A percentile compares a stretch with the other conserved stretches of the same genome.
phyloP scores from a whole-genome alignment of 202 grass and related monocot genomes.

The Tripidium arundinaceum region DNA sequence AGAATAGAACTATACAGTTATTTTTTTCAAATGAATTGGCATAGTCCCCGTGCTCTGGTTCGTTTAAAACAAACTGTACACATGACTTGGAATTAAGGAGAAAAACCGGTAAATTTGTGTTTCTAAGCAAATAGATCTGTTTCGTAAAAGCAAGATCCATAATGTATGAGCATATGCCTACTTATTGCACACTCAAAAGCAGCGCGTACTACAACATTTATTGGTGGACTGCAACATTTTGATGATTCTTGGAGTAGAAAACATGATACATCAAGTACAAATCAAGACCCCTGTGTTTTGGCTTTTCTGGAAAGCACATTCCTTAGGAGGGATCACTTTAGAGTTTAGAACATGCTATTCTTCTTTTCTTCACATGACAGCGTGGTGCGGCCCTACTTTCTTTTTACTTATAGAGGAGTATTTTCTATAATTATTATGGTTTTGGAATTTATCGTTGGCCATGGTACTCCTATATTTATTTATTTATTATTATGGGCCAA shows the following conservation, averaged over 20 bases:
- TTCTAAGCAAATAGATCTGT: background rate
- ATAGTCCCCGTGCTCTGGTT: background rate
- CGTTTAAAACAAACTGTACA: background rate
- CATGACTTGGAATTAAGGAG: background rate
- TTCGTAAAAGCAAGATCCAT: background rate
- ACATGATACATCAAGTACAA: conserved; percentile 2
- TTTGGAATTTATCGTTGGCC: background rate
- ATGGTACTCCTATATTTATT: no score
- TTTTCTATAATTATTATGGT: background rate
- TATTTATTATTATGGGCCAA: no score
- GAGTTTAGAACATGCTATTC: background rate
- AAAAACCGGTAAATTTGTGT: background rate
- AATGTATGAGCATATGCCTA: no score
- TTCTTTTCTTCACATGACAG: background rate
- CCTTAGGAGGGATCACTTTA: background rate
- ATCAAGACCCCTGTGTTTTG: background rate
- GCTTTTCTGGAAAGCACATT: background rate
- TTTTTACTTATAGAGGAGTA: background rate
- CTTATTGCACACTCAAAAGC: background rate
- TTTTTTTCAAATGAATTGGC: background rate
- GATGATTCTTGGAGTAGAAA: conserved; percentile 28
- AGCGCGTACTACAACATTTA: background rate
- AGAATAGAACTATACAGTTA: background rate
- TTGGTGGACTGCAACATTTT: background rate
- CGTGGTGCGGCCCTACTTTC: background rate